Base-by-base conservation (phyloP, 352 stramenopile species). In the Phytophthora litchii region DNA sequence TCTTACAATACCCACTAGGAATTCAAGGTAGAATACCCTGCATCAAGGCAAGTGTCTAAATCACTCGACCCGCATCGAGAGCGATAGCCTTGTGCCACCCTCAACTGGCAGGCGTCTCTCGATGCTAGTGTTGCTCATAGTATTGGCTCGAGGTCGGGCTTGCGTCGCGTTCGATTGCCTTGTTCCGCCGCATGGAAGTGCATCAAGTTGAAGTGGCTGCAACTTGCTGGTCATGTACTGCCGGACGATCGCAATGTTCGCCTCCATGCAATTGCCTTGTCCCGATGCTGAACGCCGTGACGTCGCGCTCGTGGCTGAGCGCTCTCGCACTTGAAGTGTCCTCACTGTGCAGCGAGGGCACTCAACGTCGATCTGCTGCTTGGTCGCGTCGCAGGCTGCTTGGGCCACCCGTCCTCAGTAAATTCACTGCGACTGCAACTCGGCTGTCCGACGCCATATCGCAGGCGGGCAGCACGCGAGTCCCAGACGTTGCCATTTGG, bases 391-490 rank as follows among this genome's bases (percentile, higher is more conserved):
- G 25, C 25, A 31, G 25, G 44, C 52, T 63, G 54, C 36, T 63
- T 63, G 55, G 55, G 35, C n/a, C n/a, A n/a, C n/a, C n/a, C n/a
- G n/a, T n/a, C n/a, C n/a, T n/a, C n/a, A n/a, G n/a, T n/a, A n/a
- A n/a, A n/a, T n/a, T n/a, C n/a, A n/a, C n/a, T n/a, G n/a, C n/a
- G n/a, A n/a, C n/a, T n/a, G n/a, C n/a, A n/a, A n/a, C n/a, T n/a
- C n/a, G n/a, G n/a, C n/a, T 61, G 53, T 41, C 16, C 34, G 19
- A 58, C n/a, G 50, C 11, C 38, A 46, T 36, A 36, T 45, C 37
- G 49, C 49, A 48, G 25, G 31, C 53, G 53, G 53, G 53, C 53
- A 41, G 42, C 53, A 61, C 53, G 53, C 42, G 53, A 61, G 53
- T 21, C 35, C 19, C 42, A 45, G 42, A 31, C 13, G 4, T 12